Percentiles rank a stretch among this genome's conserved stretches.
These are phyloP conservation scores for Lepiota brunneoincarnata DNA, from an alignment of 768 basidiomycete species.

Conservation along the genomic window DNA sequence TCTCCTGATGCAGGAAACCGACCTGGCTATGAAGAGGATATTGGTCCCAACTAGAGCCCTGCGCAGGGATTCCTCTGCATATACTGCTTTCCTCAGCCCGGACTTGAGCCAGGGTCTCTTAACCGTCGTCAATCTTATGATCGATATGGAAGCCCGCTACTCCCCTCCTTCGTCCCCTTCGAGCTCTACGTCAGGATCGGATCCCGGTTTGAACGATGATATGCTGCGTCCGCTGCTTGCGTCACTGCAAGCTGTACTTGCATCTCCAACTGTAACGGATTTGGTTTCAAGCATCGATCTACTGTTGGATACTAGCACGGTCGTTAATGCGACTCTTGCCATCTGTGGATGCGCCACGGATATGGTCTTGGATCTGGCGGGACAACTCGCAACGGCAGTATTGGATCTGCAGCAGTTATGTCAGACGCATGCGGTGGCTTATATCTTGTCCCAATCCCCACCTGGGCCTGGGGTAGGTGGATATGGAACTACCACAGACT, in stretches of 20 bases:
- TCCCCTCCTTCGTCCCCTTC: too few species aligned
- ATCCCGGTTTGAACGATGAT: neutral
- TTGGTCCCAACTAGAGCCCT: neutral
- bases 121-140: neutral
- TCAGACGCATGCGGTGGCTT: too few species aligned
- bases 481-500: too few species aligned
- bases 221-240: neutral
- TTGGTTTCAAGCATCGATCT: neutral
- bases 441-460: too few species aligned
- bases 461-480: too few species aligned
- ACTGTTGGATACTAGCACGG: neutral
- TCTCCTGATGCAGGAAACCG: too few species aligned
- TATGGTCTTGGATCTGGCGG: too few species aligned
- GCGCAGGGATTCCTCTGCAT: neutral
- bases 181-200: neutral
- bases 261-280: neutral
- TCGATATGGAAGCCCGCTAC: neutral
- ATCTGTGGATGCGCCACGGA: too few species aligned
- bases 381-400: too few species aligned
- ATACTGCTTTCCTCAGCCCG: neutral
- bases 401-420: too few species aligned
- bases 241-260: neutral
- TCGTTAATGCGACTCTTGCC: neutral
- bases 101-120: neutral
- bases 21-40: too few species aligned